These are phyloP conservation scores for Phytophthora pistaciae DNA, from an alignment of 352 stramenopile genomes.

Conservation along the genomic window DNA sequence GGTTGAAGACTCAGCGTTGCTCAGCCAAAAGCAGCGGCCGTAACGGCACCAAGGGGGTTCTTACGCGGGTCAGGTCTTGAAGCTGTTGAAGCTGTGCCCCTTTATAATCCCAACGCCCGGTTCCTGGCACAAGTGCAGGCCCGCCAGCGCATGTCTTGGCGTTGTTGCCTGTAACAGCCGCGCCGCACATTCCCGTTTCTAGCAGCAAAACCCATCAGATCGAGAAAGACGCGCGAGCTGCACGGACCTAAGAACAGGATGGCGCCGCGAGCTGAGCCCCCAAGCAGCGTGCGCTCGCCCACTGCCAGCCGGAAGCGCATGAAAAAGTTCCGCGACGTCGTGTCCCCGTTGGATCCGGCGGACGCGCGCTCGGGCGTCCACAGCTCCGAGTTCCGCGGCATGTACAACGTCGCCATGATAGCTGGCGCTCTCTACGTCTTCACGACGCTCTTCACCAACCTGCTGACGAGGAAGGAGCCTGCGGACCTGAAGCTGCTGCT, in stretches of 20 bases:
- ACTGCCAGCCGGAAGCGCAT: slow-evolving; percentile 40
- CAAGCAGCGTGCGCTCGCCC: slow-evolving; percentile 24
- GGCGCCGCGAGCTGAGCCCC: slow-evolving; percentile 22
- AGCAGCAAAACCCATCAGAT: slow-evolving; percentile 10
- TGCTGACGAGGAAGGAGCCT: slow-evolving; percentile 56
- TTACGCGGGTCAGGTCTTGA: slow-evolving; percentile 12
- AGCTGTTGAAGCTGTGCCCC: slow-evolving; percentile 9
- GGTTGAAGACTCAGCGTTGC: not conserved
- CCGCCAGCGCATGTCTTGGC: not conserved
- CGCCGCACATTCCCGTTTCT: slow-evolving; percentile 23
- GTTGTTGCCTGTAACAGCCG: slow-evolving; percentile 21
- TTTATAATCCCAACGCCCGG: slow-evolving; percentile 8
- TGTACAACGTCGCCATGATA: slow-evolving; percentile 85
- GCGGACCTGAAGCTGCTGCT: slow-evolving; percentile 64
- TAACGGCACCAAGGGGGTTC: slow-evolving; percentile 1
- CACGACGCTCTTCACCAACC: slow-evolving; percentile 63
- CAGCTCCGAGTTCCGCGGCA: slow-evolving; percentile 78
- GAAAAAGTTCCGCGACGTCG: slow-evolving; percentile 68
- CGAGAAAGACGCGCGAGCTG: slow-evolving; percentile 14
- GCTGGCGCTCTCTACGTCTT: slow-evolving; percentile 69
- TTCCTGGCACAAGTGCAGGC: not conserved
- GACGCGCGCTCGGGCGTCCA: slow-evolving; percentile 75
- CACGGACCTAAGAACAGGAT: not conserved
- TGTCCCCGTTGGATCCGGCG: slow-evolving; percentile 75
- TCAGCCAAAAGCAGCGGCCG: not conserved